A percentile compares a stretch with the other conserved stretches of the same genome.
Evolutionary conservation across 305 asterid genomes (phyloP).

Genomic region (Nicotiana rustica): DNA sequence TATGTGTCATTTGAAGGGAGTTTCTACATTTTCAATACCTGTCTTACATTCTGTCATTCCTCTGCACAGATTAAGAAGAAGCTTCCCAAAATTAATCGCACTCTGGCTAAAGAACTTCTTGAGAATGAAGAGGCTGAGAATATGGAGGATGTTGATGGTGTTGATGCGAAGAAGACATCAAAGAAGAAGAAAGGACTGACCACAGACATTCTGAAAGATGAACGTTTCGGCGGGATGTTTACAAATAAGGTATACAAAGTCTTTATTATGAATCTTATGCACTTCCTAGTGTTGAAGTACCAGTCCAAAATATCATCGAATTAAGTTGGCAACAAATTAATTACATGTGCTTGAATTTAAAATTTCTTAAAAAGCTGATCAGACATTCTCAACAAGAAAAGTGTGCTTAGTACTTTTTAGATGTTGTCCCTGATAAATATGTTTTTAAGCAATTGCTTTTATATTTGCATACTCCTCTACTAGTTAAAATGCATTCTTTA

Average conservation of each 20-base stretch:
- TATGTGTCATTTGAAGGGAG: background rate
- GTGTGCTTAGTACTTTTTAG: background rate
- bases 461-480: background rate
- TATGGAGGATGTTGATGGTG: conserved; percentile 57
- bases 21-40: background rate
- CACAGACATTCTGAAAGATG: conserved; percentile 70
- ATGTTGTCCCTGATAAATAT: background rate
- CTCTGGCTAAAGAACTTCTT: conserved; percentile 61
- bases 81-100: conserved; percentile 82
- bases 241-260: conserved; percentile 55
- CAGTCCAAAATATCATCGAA: conserved; percentile 15
- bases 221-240: conserved; percentile 73
- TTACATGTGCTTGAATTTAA: background rate
- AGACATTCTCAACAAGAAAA: conserved; percentile 2
- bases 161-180: conserved; percentile 62
- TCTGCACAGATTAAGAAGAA: conserved; percentile 70
- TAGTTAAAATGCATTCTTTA: background rate
- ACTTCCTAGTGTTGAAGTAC: background rate
- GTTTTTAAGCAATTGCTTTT: background rate
- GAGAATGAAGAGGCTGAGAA: conserved; percentile 75
- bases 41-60: background rate
- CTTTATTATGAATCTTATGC: background rate
- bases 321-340: background rate
- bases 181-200: conserved; percentile 88
- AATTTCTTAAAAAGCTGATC: background rate